Evolutionary conservation across 2,329 filamentous ascomycete species (phyloP).

Genomic region (Ophiocordyceps camponoti-rufipedis): DNA sequence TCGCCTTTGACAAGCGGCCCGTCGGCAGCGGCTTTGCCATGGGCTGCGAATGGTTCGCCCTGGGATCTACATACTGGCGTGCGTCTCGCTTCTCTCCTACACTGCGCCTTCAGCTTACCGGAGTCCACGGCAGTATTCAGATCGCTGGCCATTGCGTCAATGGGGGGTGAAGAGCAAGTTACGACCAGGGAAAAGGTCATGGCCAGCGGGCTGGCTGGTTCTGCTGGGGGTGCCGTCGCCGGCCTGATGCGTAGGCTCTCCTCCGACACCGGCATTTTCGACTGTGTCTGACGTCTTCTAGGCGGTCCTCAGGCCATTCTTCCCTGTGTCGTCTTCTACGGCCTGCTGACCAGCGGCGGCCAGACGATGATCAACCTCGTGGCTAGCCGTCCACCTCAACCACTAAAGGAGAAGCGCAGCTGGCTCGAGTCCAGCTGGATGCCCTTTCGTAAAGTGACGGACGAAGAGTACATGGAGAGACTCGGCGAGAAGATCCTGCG

Average conservation of each 20-base stretch:
- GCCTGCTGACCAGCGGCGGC: constrained; percentile 20
- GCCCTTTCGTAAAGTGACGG: constrained; percentile 49
- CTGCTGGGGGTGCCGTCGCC: constrained; percentile 44
- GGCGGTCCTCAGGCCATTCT: neutral
- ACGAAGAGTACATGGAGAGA: constrained; percentile 55
- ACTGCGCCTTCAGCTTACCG: constrained; percentile 1
- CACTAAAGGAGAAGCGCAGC: constrained; percentile 12
- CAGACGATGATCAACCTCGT: constrained; percentile 18
- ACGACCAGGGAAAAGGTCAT: constrained; percentile 40
- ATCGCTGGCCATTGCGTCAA: constrained; percentile 24
- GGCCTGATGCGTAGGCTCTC: constrained; percentile 32
- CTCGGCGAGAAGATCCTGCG: constrained; percentile 52
- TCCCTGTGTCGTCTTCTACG: constrained; percentile 23
- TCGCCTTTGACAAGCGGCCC: constrained; percentile 48
- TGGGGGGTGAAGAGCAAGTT: constrained; percentile 32
- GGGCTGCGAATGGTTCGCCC: constrained; percentile 63
- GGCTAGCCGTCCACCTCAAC: neutral
- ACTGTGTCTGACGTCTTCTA: neutral
- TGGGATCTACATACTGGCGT: constrained; percentile 66
- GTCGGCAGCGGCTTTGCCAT: constrained; percentile 54
- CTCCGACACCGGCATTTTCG: neutral
- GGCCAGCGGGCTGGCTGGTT: constrained; percentile 54
- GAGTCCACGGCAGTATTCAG: constrained; percentile 24
- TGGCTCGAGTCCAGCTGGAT: constrained; percentile 47
- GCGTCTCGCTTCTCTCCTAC: constrained; percentile 11